Percentiles rank a stretch among this genome's conserved stretches.
Evolutionary conservation across 192 early-diverging fungal species (phyloP).

Genomic region (Rhizophagus sp.): DNA sequence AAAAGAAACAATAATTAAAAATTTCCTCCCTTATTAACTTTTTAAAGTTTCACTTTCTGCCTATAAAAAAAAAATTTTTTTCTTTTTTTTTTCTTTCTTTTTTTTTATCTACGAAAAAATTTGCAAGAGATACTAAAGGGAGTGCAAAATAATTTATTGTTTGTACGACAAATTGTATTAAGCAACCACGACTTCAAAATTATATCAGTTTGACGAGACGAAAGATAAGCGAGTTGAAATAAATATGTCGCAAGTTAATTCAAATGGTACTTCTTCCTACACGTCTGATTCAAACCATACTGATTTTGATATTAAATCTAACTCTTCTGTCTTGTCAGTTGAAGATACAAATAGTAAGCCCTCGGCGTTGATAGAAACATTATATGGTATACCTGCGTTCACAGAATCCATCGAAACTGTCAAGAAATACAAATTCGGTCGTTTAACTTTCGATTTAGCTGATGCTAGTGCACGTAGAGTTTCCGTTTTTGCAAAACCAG

Average conservation of each 20-base stretch:
- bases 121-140: no score
- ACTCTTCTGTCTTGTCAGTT: no score
- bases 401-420: constrained; percentile 39
- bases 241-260: not conserved
- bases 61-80: no score
- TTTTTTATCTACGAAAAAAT: no score
- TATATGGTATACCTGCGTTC: not conserved
- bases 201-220: not conserved
- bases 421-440: constrained; percentile 38
- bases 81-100: no score
- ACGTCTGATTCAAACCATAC: not conserved
- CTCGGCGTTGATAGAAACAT: not conserved
- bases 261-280: not conserved
- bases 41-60: no score
- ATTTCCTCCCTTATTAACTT: no score
- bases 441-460: constrained; percentile 33
- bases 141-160: no score
- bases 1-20: no score
- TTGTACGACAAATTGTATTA: not conserved
- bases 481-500: constrained; percentile 40
- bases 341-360: not conserved
- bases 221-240: not conserved
- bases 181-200: not conserved
- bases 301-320: not conserved
- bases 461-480: constrained; percentile 36